Base-by-base conservation (phyloP, 345 rosid genomes). In the Acer yangbiense region DNA sequence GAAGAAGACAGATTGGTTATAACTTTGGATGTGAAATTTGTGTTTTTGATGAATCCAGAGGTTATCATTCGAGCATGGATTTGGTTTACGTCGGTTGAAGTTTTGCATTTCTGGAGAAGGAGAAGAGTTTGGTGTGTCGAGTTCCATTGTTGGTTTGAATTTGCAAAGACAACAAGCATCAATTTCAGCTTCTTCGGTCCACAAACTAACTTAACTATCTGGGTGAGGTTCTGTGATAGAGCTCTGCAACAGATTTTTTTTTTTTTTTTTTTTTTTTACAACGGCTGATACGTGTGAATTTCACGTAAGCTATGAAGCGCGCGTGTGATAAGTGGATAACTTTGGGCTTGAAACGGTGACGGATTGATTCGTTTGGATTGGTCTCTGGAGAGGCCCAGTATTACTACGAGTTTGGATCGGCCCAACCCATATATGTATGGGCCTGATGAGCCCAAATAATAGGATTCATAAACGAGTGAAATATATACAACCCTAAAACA, bases 41-140 rank as follows among this genome's bases (percentile, higher is more conserved):
- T n/a, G 76, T 74, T 71, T 21, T 41, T 43, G 69, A 84, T 81
- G 50, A 86, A 50, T 25, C 87, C 87, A 32, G 87, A 82, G 2
- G 86, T 86, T 71, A 84, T 69, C 71, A 88, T 29, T 68, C 85
- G 80, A 0, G 89, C 85, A 74, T 82, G 87, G 79, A 85, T 73
- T 80, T 85, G 87, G 68, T 63, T 71, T 12, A 84, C 74, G 61
- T 86, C 86, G 78, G 60, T 57, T 20, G 18, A 54, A 58, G 86
- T 80, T 66, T 80, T 82, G 81, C 88, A 85, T 73, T 77, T 86
- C 17, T 13, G 79, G 60, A 87, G 82, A 32, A 83, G 80, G 20
- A 43, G 7, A 54, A 85, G 79, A n/a, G 88, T 81, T 46, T 81
- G 81, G 17, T 52, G 52, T n/a, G 80, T 60, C 4, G 90, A 78